These are phyloP conservation scores for Penicillium coprophilum DNA, from an alignment of 495 filamentous ascomycete species.

Conservation along the genomic window DNA sequence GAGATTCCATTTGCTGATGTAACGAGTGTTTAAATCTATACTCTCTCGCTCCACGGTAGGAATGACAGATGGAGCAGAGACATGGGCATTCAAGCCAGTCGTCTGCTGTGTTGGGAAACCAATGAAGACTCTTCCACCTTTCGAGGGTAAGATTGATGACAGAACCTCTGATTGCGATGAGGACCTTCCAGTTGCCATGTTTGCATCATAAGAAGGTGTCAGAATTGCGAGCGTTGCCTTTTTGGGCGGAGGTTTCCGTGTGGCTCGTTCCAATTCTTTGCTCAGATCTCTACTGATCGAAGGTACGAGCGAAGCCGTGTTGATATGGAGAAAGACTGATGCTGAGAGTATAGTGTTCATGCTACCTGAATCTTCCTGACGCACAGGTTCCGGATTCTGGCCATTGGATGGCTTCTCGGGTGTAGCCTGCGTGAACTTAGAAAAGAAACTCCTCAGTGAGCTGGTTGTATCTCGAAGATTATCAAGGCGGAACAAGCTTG, in stretches of 20 bases:
- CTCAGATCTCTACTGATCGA: conserved; percentile 65
- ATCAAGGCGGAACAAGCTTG: conserved; percentile 40
- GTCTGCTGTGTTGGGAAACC: conserved; percentile 97
- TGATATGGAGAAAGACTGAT: conserved; percentile 83
- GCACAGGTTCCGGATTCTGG: conserved; percentile 29
- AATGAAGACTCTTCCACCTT: conserved; percentile 89
- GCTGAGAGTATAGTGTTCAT: conserved; percentile 64
- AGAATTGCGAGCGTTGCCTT: conserved; percentile 79
- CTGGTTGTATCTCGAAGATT: conserved; percentile 47
- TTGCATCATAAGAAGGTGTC: conserved; percentile 87
- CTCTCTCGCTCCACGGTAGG: conserved; percentile 98
- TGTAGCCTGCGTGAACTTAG: conserved; percentile 57
- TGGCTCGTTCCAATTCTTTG: conserved; percentile 89
- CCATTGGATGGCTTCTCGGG: conserved; percentile 31
- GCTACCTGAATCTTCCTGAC: conserved; percentile 53
- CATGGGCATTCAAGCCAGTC: conserved; percentile 87
- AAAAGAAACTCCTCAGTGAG: conserved; percentile 79
- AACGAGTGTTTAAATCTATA: conserved; percentile 93
- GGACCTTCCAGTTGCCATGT: conserved; percentile 58
- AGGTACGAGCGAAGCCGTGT: conserved; percentile 76
- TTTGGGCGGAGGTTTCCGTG: conserved; percentile 93
- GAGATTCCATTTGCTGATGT: conserved; percentile 92
- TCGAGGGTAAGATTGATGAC: conserved; percentile 82
- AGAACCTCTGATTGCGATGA: conserved; percentile 74
- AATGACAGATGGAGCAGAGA: conserved; percentile 98